phyloP scores from a whole-genome alignment of 2,329 filamentous ascomycete species.

The Leptosphaerulina australis region DNA sequence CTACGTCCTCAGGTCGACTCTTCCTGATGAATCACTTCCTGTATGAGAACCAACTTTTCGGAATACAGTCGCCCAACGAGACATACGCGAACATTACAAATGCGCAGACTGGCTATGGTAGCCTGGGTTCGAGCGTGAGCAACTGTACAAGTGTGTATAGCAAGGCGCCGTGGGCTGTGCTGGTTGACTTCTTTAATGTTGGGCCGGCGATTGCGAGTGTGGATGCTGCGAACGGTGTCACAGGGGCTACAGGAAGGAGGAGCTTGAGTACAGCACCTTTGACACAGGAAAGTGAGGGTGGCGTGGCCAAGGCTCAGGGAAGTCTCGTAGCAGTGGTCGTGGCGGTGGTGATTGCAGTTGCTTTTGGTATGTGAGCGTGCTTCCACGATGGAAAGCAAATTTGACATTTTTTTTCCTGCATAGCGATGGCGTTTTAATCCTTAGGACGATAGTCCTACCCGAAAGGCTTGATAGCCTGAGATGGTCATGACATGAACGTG shows the following conservation, averaged over 20 bases:
- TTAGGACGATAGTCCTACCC: not conserved
- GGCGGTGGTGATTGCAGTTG: conserved; percentile 38
- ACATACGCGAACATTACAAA: conserved; percentile 69
- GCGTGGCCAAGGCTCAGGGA: conserved; percentile 23
- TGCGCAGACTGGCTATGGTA: conserved; percentile 63
- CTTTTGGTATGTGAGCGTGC: conserved; percentile 24
- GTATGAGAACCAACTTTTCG: conserved; percentile 59
- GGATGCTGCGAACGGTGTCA: conserved; percentile 71
- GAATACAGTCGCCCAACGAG: conserved; percentile 50
- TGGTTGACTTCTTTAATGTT: conserved; percentile 81
- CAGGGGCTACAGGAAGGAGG: conserved; percentile 34
- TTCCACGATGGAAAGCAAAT: too few species aligned
- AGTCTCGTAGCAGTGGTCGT: conserved; percentile 40
- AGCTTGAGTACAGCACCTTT: conserved; percentile 28
- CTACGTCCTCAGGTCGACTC: conserved; percentile 66
- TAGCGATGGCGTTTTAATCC: conserved; percentile 14
- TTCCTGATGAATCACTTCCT: conserved; percentile 83
- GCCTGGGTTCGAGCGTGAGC: conserved; percentile 47
- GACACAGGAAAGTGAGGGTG: conserved; percentile 22
- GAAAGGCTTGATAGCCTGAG: not conserved
- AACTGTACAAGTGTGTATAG: conserved; percentile 64
- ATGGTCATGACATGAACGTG: not conserved
- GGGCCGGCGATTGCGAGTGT: conserved; percentile 72
- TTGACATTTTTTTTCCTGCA: not conserved
- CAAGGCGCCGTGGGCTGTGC: conserved; percentile 70